phyloP scores from a whole-genome alignment of 1,139 yeast species.

The Zygotorulaspora mrakii region DNA sequence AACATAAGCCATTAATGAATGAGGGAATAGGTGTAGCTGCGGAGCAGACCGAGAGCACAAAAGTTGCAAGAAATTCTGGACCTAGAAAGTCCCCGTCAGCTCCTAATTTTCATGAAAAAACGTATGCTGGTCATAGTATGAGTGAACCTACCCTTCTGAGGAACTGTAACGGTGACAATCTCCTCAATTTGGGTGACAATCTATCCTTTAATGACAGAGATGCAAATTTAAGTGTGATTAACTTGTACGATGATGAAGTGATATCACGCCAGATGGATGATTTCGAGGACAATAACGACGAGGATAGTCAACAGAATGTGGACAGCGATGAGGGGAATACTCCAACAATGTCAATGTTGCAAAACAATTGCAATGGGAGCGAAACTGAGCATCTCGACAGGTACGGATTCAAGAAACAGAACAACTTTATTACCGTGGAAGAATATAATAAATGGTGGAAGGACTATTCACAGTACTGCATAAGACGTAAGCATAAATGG shows the following conservation, averaged over 20 bases:
- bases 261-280: conserved; percentile 17
- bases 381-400: conserved; percentile 50
- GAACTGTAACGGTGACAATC: conserved; percentile 7
- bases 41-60: conserved; percentile 6
- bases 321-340: conserved; percentile 13
- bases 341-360: conserved; percentile 8
- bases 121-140: conserved; percentile 7
- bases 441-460: conserved; percentile 74
- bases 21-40: conserved; percentile 7
- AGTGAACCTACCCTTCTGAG: conserved; percentile 15
- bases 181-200: conserved; percentile 9
- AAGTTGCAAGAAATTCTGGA: conserved; percentile 10
- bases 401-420: conserved; percentile 78
- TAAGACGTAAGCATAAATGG: conserved; percentile 76
- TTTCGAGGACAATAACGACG: conserved; percentile 6
- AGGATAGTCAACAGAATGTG: conserved; percentile 13
- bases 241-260: conserved; percentile 30
- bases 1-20: conserved; percentile 11
- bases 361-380: conserved; percentile 6
- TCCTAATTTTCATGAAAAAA: conserved; percentile 28
- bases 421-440: conserved; percentile 47
- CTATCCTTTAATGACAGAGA: conserved; percentile 20
- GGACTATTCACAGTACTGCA: conserved; percentile 58
- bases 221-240: conserved; percentile 29
- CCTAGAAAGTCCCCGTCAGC: conserved; percentile 32